A percentile compares a stretch with the other conserved stretches of the same genome.
Conservation (phyloP, 2,329 filamentous ascomycete genomes). For the Beauveria sp. region DNA sequence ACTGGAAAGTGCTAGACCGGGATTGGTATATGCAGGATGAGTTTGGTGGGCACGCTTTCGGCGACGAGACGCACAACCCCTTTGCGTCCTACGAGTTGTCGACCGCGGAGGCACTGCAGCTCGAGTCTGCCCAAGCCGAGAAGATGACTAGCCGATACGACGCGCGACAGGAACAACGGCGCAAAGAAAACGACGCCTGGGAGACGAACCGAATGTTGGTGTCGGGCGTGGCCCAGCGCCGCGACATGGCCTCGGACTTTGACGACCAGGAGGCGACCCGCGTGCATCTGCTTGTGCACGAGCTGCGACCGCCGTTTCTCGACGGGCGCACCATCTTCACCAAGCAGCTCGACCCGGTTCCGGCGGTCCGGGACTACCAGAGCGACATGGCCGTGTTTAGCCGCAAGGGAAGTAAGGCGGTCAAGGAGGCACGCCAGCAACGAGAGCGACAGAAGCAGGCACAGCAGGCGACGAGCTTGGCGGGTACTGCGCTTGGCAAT, state of each 20-base stretch:
- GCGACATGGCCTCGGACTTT: constrained; percentile 75
- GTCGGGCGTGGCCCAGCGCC: constrained; percentile 85
- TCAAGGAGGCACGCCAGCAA: constrained; percentile 84
- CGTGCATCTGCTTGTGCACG: constrained; percentile 86
- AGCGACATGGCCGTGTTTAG: constrained; percentile 99
- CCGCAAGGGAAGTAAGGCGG: constrained; percentile 87
- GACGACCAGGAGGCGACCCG: constrained; percentile 86
- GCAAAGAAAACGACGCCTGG: constrained; percentile 95
- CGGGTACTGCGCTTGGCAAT: constrained; percentile 87
- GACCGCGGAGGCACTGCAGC: constrained; percentile 67
- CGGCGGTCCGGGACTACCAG: constrained; percentile 85
- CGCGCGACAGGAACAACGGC: constrained; percentile 71
- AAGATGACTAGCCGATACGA: constrained; percentile 67
- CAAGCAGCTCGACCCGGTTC: constrained; percentile 91
- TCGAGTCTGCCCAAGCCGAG: constrained; percentile 69
- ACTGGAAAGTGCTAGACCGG: constrained; percentile 70
- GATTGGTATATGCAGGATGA: constrained; percentile 93
- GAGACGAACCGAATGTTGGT: constrained; percentile 98
- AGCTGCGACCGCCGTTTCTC: constrained; percentile 87
- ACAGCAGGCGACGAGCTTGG: constrained; percentile 87
- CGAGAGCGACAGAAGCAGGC: constrained; percentile 90
- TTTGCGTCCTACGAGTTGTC: constrained; percentile 72
- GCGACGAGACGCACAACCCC: constrained; percentile 87
- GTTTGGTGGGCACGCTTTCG: constrained; percentile 71
- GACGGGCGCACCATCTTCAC: constrained; percentile 95